Evolutionary conservation across 2,329 filamentous ascomycete species (phyloP).

Genomic region (Alternaria burnsii): DNA sequence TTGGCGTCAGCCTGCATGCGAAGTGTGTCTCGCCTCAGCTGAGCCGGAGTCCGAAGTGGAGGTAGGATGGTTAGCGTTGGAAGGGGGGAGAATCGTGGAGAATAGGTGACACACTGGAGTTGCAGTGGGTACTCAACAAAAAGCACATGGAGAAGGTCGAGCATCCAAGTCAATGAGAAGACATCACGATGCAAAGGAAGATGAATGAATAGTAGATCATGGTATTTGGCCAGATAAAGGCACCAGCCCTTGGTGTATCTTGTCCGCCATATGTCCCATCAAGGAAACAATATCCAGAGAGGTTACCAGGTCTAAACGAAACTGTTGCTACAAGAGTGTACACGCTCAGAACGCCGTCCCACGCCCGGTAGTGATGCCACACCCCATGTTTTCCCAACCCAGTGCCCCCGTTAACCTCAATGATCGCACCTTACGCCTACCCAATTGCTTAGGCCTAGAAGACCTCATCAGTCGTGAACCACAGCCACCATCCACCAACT

Average conservation of each 20-base stretch:
- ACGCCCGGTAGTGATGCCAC: slow-evolving; percentile 30
- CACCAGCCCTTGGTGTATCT: slow-evolving; percentile 49
- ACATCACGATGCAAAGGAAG: slow-evolving; percentile 11
- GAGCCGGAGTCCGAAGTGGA: slow-evolving; percentile 10
- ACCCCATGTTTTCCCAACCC: slow-evolving; percentile 25
- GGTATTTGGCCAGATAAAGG: slow-evolving; percentile 42
- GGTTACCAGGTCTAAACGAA: slow-evolving; percentile 26
- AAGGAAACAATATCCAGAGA: slow-evolving; percentile 28
- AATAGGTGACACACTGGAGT: slow-evolving; percentile 12
- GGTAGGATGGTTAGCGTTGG: slow-evolving; percentile 12
- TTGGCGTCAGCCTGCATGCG: slow-evolving; percentile 27
- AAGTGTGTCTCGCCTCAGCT: slow-evolving; percentile 22
- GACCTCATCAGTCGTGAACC: slow-evolving; percentile 40
- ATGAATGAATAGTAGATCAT: slow-evolving; percentile 26
- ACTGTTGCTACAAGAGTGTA: slow-evolving; percentile 31
- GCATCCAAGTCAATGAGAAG: neutral
- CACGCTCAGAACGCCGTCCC: slow-evolving; percentile 34
- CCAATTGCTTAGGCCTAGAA: slow-evolving; percentile 37
- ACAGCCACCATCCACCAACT: slow-evolving; percentile 32
- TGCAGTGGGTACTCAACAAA: slow-evolving; percentile 1
- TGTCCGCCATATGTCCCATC: slow-evolving; percentile 32
- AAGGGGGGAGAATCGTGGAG: slow-evolving; percentile 18
- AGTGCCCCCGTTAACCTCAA: slow-evolving; percentile 26
- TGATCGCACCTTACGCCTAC: slow-evolving; percentile 40
- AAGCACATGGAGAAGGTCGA: neutral